These are phyloP conservation scores for Tricholoma furcatifolium DNA, from an alignment of 768 basidiomycete species.

Conservation along the genomic window DNA sequence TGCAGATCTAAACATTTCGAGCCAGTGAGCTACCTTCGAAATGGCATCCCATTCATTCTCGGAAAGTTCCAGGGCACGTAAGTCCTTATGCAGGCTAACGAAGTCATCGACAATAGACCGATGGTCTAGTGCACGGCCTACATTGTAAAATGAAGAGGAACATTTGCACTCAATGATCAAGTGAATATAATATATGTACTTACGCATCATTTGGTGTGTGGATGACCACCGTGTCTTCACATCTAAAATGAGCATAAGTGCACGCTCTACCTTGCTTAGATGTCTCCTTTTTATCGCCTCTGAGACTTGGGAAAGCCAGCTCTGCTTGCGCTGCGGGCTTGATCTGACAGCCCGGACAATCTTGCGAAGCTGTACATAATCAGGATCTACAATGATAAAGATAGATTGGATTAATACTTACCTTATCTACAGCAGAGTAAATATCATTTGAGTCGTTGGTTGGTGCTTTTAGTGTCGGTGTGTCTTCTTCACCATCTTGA, in stretches of 20 bases:
- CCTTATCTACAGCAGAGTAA: not conserved
- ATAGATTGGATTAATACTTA: no score
- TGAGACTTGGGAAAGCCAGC: conserved; percentile 19
- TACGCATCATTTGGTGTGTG: conserved; percentile 30
- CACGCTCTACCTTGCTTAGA: not conserved
- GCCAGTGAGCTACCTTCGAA: conserved; percentile 16
- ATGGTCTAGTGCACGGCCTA: conserved; percentile 17
- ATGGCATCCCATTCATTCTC: conserved; percentile 23
- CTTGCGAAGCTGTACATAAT: conserved; percentile 21
- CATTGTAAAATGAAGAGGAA: no score
- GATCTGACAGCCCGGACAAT: conserved; percentile 21
- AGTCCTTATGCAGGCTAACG: no score
- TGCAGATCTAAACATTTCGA: conserved; percentile 20
- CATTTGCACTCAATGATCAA: not conserved
- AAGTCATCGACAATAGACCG: conserved; percentile 12
- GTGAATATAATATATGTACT: no score
- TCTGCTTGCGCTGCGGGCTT: conserved; percentile 22
- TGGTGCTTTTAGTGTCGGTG: not conserved
- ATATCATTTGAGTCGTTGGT: not conserved
- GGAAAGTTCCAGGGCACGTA: no score
- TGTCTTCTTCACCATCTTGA: not conserved
- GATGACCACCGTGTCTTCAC: conserved; percentile 28
- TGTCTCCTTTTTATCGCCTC: not conserved
- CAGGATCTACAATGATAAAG: no score
- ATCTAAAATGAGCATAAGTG: conserved; percentile 29